phyloP scores from a whole-genome alignment of 371 early-diverging fungal species.

The Haplosporangium sp. region DNA sequence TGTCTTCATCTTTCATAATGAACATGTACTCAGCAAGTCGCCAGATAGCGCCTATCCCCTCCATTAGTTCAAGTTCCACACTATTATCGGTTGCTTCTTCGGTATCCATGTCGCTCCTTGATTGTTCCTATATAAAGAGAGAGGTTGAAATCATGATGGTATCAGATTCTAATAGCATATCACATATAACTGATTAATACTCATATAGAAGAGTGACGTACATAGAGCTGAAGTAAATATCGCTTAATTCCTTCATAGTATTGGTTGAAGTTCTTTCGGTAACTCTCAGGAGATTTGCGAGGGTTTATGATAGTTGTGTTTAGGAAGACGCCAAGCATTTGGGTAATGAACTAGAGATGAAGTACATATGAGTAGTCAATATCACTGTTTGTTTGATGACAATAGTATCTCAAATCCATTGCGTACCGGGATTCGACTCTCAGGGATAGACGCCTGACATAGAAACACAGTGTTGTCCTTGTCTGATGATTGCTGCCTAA shows the following conservation, averaged over 20 bases:
- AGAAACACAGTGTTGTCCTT: slow-evolving; percentile 43
- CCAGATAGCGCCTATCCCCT: slow-evolving; percentile 36
- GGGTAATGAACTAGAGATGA: slow-evolving; percentile 28
- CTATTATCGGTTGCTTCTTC: slow-evolving; percentile 1
- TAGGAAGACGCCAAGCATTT: slow-evolving; percentile 34
- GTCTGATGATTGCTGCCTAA: slow-evolving; percentile 23
- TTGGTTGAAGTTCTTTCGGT: slow-evolving; percentile 16
- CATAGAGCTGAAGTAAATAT: slow-evolving; percentile 28
- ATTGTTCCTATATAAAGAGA: slow-evolving; percentile 14
- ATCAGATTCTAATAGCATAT: background rate
- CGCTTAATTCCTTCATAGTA: slow-evolving; percentile 35
- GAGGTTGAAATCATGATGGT: background rate
- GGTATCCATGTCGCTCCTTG: slow-evolving; percentile 25
- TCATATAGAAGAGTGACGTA: slow-evolving; percentile 2
- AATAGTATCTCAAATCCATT: no score
- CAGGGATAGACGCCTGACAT: slow-evolving; percentile 46
- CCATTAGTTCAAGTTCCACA: slow-evolving; percentile 36
- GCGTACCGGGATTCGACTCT: slow-evolving; percentile 42
- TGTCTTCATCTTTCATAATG: slow-evolving; percentile 30
- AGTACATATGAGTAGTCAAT: background rate
- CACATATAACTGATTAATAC: background rate
- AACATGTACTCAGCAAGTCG: slow-evolving; percentile 41
- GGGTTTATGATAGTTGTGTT: slow-evolving; percentile 29
- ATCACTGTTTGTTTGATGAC: background rate
- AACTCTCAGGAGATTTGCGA: slow-evolving; percentile 18